Evolutionary conservation across 2,329 filamentous ascomycete species (phyloP), one percentile per base, ranked within the genome.

Genomic region (Plenodomus lindquistii): DNA sequence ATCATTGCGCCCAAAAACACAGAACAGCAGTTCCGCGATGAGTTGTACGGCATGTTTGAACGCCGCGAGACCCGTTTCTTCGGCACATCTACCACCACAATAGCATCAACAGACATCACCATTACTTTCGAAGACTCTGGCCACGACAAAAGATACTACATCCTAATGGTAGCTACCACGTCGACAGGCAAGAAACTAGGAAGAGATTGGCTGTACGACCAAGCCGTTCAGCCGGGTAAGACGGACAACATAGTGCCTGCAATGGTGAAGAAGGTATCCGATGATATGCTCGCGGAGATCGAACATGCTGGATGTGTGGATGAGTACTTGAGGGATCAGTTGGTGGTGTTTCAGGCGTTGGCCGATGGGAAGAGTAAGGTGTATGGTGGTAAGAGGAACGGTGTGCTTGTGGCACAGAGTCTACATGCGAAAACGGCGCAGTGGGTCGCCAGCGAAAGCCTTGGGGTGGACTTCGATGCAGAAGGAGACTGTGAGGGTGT

Each of bases 301-400:
- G 62, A 67, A 11, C 70, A 76, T 48, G 73, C 69, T 0, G 76
- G 79, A 0, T 80, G 75, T 55, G 76, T 84, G 3, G 83, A 85
- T 56, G 74, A 77, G 59, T 73, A 77, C 52, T 75, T 83, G 76
- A 70, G 79, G 37, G 83, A 85, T 63, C 83, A 85, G 57, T 55
- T 85, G 20, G 78, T 84, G 1, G 74, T 85, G 0, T 85, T 83
- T 48, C 81, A 85, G 59, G 80, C 80, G 15, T 65, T 86, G 17
- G 80, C 80, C 4, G 56, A 68, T 8, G 78, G 78, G 1, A 58
- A 22, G 31, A 75, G 73, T 51, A 39, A 41, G 0, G 69, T 79
- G 0, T 63, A 62, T 52, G 63, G 60, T n/a, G 62, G 66, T 2
- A 52, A 19, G 49, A 57, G 49, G 19, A 58, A 65, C 10, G 56